Conservation (phyloP, 495 filamentous ascomycete genomes). For the Neurospora intermedia region DNA sequence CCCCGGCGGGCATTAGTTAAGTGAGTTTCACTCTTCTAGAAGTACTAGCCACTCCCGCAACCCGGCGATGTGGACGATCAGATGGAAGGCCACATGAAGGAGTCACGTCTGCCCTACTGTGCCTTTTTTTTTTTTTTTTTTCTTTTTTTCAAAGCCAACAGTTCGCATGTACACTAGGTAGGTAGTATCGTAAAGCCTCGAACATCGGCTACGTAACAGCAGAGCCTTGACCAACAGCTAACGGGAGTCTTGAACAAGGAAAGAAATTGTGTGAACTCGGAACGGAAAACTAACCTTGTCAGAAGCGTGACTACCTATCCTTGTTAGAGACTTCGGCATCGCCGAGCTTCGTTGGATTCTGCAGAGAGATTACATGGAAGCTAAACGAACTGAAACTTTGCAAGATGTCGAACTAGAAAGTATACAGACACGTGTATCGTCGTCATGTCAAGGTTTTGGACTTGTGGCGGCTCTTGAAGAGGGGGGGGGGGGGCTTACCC, state of each 20-base stretch:
- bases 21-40: not conserved
- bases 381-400: not conserved
- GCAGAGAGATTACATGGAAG: not conserved
- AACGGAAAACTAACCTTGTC: not conserved
- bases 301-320: not conserved
- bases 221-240: not conserved
- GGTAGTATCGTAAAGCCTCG: not conserved
- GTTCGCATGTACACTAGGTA: not conserved
- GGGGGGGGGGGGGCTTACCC: not conserved
- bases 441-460: not conserved
- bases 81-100: not conserved
- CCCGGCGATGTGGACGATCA: not conserved
- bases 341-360: not conserved
- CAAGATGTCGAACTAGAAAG: not conserved
- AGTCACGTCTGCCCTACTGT: not conserved
- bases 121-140: not conserved
- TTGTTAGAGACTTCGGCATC: not conserved
- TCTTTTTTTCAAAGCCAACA: not conserved
- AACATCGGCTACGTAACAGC: not conserved
- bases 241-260: not conserved
- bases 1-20: not conserved
- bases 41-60: not conserved
- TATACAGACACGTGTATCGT: not conserved
- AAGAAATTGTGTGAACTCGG: not conserved
- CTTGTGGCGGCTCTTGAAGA: not conserved